Evolutionary conservation across 257 asterid species (phyloP), one percentile per base, ranked within the genome.

Genomic region (Nicotiana noctiflora): DNA sequence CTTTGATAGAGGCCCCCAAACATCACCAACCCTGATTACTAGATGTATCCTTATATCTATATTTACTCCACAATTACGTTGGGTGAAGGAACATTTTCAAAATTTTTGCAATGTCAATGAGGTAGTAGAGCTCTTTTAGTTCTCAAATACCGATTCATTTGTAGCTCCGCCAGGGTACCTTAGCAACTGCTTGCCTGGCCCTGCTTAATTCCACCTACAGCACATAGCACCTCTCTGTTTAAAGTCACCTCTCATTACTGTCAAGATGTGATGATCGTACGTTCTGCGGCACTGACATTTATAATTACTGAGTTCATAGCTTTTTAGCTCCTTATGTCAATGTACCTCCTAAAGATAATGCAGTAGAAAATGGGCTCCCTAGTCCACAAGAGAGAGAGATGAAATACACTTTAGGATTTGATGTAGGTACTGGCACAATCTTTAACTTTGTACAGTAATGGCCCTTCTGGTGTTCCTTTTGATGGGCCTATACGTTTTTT

Each of bases 371-470:
- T 25, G n/a, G 1, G 25, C 66, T 60, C 15, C 66, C 18, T 19
- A 6, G 57, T 37, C 56, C n/a, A 19, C 7, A 25, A 12, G 60
- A 46, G 21, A 46, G 59, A 72, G 37, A 44, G 60, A 46, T 44
- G 77, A 13, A 44, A 44, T 46, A 46, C 21, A 40, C 21, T 14
- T 21, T 72, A 12, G 40, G 27, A 49, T 4, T 74, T 74, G 79
- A 74, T 74, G 25, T 49, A 49, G 15, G 44, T 74, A 57, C 44
- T 74, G 79, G 44, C 79, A 74, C 61, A 49, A 56, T 56, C 79
- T 49, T 23, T 74, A 74, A 21, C 23, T 49, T 74, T 3, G 25
- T 15, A 49, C 27, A 46, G 44, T 49, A 8, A 49, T 49, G 61
- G 15, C 17, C 44, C 23, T 49, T 3, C 25, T 74, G 59, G 44